Conservation (phyloP, 1,284 basidiomycete genomes). For the Ustilago sp. region DNA sequence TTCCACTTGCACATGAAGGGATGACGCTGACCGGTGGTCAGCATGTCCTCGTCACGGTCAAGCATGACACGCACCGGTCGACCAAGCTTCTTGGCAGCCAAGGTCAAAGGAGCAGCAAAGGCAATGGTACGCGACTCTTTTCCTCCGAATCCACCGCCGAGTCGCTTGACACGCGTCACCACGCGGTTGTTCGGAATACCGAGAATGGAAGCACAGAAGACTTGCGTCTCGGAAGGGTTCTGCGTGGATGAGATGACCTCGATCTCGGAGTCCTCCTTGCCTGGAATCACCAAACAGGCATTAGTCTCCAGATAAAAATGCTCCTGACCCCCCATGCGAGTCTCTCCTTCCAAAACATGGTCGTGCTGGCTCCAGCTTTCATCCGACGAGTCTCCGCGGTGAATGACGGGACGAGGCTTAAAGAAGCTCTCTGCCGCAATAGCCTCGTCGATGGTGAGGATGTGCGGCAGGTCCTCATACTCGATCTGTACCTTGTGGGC, state of each 20-base stretch:
- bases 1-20: conserved; percentile 69
- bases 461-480: conserved; percentile 68
- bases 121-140: conserved; percentile 65
- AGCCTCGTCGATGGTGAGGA: conserved; percentile 70
- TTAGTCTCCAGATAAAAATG: conserved; percentile 69
- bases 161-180: conserved; percentile 64
- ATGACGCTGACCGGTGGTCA: conserved; percentile 69
- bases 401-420: conserved; percentile 56
- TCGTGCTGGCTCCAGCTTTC: conserved; percentile 54
- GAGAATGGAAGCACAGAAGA: conserved; percentile 67
- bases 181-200: conserved; percentile 69
- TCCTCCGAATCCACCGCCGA: conserved; percentile 70
- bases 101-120: conserved; percentile 55
- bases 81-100: conserved; percentile 67
- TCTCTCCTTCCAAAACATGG: conserved; percentile 64
- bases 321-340: conserved; percentile 68
- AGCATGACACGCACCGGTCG: conserved; percentile 69
- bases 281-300: conserved; percentile 68
- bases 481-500: conserved; percentile 67
- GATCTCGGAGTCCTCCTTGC: conserved; percentile 69
- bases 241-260: conserved; percentile 69
- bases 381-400: conserved; percentile 52
- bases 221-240: conserved; percentile 69
- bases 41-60: conserved; percentile 70
- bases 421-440: conserved; percentile 60